Percentiles rank a stretch among this genome's conserved stretches.
phyloP scores from a whole-genome alignment of 805 yeast species.

The Ogataea nakhonphanomensis region DNA sequence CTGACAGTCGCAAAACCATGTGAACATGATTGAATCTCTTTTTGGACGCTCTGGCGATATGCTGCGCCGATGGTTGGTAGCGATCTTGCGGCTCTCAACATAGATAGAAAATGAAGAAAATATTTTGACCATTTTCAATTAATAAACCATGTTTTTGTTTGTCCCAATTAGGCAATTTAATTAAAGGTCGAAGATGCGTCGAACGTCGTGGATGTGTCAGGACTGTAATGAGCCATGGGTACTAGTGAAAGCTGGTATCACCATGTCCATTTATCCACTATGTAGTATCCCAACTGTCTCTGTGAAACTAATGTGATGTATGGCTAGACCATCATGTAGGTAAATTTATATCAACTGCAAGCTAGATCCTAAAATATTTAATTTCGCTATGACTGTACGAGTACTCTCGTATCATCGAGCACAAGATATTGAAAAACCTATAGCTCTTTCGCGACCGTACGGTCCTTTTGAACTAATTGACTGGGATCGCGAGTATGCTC shows the following conservation, averaged over 20 bases:
- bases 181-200: too few species aligned
- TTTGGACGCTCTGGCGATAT: constrained; percentile 24
- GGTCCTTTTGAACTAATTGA: constrained; percentile 45
- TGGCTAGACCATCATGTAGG: too few species aligned
- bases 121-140: constrained; percentile 1
- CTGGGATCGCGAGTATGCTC: constrained; percentile 46
- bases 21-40: constrained; percentile 9
- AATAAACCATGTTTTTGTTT: constrained; percentile 7
- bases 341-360: too few species aligned
- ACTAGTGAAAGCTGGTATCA: not conserved
- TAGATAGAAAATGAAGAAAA: constrained; percentile 8
- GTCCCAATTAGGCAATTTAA: constrained; percentile 5
- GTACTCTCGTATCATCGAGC: not conserved
- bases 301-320: not conserved
- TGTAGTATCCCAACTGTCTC: too few species aligned
- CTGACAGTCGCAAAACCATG: constrained; percentile 10
- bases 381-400: constrained; percentile 4
- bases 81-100: constrained; percentile 35
- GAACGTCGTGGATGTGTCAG: too few species aligned
- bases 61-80: constrained; percentile 32
- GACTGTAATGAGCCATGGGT: too few species aligned
- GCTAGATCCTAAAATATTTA: not conserved
- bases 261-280: too few species aligned
- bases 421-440: not conserved
- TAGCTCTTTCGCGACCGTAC: constrained; percentile 26